phyloP scores from a whole-genome alignment of 106 monocot species.

The Dendrobium huoshanense region DNA sequence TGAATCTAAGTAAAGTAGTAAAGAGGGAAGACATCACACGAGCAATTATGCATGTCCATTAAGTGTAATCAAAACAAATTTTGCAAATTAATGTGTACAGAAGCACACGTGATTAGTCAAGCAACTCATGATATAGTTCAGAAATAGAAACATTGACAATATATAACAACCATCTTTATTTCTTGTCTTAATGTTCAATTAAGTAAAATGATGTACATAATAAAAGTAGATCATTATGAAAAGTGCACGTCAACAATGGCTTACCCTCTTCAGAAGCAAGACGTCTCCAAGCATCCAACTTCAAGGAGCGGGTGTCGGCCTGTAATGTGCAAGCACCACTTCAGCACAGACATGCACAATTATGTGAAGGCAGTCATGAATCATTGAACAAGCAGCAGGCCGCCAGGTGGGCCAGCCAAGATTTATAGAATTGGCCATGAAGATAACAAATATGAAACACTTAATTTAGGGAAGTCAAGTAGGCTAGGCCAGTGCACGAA shows the following conservation, averaged over 20 bases:
- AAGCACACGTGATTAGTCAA: neutral
- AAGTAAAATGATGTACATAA: neutral
- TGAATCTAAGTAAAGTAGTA: neutral
- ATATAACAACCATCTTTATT: neutral
- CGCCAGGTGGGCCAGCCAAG: neutral
- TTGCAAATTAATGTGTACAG: neutral
- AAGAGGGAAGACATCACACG: neutral
- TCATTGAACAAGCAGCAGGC: neutral
- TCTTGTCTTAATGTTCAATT: neutral
- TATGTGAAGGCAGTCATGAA: neutral
- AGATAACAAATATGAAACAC: neutral
- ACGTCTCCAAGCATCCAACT: slow-evolving; percentile 86
- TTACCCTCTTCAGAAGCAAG: slow-evolving; percentile 88
- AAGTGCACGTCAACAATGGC: neutral
- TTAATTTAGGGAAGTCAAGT: neutral
- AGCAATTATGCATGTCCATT: neutral
- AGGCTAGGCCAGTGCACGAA: neutral
- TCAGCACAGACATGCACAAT: neutral
- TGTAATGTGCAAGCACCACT: slow-evolving; percentile 12
- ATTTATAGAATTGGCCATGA: neutral
- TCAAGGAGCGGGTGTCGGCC: slow-evolving; percentile 73
- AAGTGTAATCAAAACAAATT: neutral
- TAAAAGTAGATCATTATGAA: neutral
- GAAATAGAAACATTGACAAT: neutral
- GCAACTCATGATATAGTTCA: slow-evolving; percentile 1